phyloP scores from a whole-genome alignment of 257 asterid genomes.

The Solanum lignicaule region DNA sequence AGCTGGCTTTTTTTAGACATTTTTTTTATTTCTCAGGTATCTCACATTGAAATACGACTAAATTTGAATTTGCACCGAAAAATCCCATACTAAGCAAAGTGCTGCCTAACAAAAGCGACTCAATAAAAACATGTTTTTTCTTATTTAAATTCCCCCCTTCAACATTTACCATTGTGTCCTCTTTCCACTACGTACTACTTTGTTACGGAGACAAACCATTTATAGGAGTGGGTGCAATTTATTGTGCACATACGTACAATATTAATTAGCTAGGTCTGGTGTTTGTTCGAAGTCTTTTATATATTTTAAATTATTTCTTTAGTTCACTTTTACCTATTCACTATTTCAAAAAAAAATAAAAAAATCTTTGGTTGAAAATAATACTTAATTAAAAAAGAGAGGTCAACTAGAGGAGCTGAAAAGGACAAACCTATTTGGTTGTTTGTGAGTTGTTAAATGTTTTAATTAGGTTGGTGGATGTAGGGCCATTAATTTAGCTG shows the following conservation, averaged over 20 bases:
- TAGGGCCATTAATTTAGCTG: neutral
- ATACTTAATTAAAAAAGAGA: neutral
- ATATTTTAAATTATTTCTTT: neutral
- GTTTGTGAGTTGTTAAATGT: neutral
- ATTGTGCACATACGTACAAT: neutral
- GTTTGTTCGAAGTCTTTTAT: neutral
- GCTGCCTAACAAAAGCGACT: fast-evolving
- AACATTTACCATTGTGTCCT: neutral
- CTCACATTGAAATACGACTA: fast-evolving
- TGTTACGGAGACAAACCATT: neutral
- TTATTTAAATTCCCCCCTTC: neutral
- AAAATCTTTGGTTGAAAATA: too few relatives aligned
- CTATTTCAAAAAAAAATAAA: neutral
- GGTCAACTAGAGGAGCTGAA: neutral
- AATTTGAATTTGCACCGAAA: fast-evolving
- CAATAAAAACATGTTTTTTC: neutral
- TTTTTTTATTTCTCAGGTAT: too few relatives aligned
- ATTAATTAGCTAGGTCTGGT: neutral
- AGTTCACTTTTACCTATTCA: neutral
- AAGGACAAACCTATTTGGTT: neutral
- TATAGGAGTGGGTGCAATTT: neutral
- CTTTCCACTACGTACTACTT: neutral
- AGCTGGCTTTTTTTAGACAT: neutral
- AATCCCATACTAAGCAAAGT: fast-evolving
- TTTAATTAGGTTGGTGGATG: neutral